A percentile compares a stretch with the other conserved stretches of the same genome.
phyloP scores from a whole-genome alignment of 2,329 filamentous ascomycete genomes.

The Cladophialophora chaetospira region DNA sequence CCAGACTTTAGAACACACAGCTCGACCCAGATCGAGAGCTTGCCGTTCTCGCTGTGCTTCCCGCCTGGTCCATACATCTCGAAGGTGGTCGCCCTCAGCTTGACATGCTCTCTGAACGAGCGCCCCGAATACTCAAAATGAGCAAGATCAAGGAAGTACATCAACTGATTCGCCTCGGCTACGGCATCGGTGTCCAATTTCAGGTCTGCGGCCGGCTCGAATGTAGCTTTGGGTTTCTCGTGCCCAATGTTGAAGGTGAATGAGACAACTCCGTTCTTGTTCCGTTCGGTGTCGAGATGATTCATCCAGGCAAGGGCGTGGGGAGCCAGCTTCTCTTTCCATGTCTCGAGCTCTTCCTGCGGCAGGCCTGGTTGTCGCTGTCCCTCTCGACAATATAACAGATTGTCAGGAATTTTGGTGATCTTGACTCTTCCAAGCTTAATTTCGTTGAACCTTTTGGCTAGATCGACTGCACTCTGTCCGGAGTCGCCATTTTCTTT shows the following conservation, averaged over 20 bases:
- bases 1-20: slow-evolving; percentile 16
- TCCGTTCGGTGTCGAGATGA: slow-evolving; percentile 20
- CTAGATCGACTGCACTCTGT: slow-evolving; percentile 16
- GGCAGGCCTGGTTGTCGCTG: slow-evolving; percentile 15
- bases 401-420: slow-evolving; percentile 21
- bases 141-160: slow-evolving; percentile 23
- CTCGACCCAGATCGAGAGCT: slow-evolving; percentile 20
- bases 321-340: slow-evolving; percentile 16
- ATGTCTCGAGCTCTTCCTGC: slow-evolving; percentile 18
- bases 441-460: background rate
- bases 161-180: slow-evolving; percentile 22
- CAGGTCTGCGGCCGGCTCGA: slow-evolving; percentile 16
- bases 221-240: slow-evolving; percentile 8
- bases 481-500: slow-evolving; percentile 3
- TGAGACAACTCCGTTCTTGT: slow-evolving; percentile 23
- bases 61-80: slow-evolving; percentile 17
- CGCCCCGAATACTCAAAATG: slow-evolving; percentile 20
- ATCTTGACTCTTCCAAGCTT: slow-evolving; percentile 14
- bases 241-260: slow-evolving; percentile 21
- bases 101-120: slow-evolving; percentile 23
- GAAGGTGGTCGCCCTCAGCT: slow-evolving; percentile 13
- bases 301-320: slow-evolving; percentile 21
- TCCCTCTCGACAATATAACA: slow-evolving; percentile 16
- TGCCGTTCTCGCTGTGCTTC: slow-evolving; percentile 8
- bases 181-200: slow-evolving; percentile 11